Evolutionary conservation across 73 alveolate species (phyloP).

Genomic region (Urostyla sp.): DNA sequence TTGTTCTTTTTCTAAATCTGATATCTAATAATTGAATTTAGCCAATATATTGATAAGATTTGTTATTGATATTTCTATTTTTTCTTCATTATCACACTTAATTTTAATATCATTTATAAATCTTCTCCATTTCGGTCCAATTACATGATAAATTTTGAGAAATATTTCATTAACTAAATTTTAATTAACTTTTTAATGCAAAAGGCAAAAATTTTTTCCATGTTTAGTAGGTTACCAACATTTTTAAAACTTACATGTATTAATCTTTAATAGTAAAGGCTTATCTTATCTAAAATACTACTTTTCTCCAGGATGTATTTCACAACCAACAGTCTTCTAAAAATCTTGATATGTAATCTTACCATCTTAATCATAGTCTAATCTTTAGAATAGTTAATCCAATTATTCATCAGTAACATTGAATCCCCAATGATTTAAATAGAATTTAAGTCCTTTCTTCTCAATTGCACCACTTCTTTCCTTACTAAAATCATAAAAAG

Average conservation of each 20-base stretch:
- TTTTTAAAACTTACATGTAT: constrained; percentile 23
- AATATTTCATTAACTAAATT: neutral
- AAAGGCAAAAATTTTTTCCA: constrained; percentile 23
- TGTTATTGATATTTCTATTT: neutral
- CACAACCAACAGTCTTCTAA: constrained; percentile 29
- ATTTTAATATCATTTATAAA: neutral
- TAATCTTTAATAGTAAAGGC: neutral
- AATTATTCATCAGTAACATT: constrained; percentile 7
- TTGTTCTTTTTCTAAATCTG: neutral
- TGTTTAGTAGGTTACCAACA: constrained; percentile 46
- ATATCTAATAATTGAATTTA: neutral
- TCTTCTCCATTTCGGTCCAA: neutral
- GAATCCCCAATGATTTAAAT: constrained; percentile 46
- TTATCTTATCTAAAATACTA: constrained; percentile 42
- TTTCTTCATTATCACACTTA: constrained; percentile 9
- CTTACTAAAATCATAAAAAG: constrained; percentile 43
- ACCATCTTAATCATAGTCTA: constrained; percentile 56
- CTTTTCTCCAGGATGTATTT: constrained; percentile 54
- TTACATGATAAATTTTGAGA: neutral
- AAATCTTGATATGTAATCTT: constrained; percentile 36
- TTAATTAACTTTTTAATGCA: constrained; percentile 32
- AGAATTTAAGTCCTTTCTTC: constrained; percentile 1
- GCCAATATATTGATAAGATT: neutral
- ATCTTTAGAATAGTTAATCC: neutral
- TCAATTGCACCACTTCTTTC: constrained; percentile 20